Evolutionary conservation across 2,329 filamentous ascomycete species (phyloP), one percentile per base, ranked within the genome.

Genomic region (Xylaria sp.): DNA sequence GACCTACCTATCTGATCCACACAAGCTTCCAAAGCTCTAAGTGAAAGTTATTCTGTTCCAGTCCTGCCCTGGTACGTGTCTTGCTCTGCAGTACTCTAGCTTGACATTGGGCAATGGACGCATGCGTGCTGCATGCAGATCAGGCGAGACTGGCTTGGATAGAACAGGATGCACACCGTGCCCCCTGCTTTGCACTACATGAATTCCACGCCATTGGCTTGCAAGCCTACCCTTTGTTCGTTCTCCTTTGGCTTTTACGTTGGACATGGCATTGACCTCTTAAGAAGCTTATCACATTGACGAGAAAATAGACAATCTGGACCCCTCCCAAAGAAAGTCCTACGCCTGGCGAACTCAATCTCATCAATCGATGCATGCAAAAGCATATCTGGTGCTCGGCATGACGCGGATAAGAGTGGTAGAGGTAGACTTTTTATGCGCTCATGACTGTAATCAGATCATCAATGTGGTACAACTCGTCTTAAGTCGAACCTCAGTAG

Each of bases 41-140:
- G 31, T 18, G 66, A 66, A 64, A 33, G 41, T 51, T 13, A 59
- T 60, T 69, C 67, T 15, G 71, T 72, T 72, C 74, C 74, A 76
- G 74, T 75, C 48, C 68, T 63, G 66, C 68, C 58, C 69, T 62
- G 72, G 73, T 74, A 76, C 72, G 75, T 76, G 72, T 77, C 72
- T 68, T 57, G 62, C 71, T 66, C 59, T 58, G 46, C 39, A 46
- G 25, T 36, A 20, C 28, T 10, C 39, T 68, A 67, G 66, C 68
- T 70, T 71, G 68, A 74, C 66, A 74, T 75, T 74, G 71, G 74
- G 71, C 49, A 63, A 65, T 64, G 61, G 60, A 67, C 58, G 48
- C 62, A 69, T 69, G 71, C 55, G 63, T 67, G 67, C 75, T 74
- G 68, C 68, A 72, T 70, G 70, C 67, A 72, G 70, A 72, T 72